Percentiles rank a stretch among this genome's conserved stretches.
phyloP scores from a whole-genome alignment of 148 eudicot genomes.

The Polygonum maritimum region DNA sequence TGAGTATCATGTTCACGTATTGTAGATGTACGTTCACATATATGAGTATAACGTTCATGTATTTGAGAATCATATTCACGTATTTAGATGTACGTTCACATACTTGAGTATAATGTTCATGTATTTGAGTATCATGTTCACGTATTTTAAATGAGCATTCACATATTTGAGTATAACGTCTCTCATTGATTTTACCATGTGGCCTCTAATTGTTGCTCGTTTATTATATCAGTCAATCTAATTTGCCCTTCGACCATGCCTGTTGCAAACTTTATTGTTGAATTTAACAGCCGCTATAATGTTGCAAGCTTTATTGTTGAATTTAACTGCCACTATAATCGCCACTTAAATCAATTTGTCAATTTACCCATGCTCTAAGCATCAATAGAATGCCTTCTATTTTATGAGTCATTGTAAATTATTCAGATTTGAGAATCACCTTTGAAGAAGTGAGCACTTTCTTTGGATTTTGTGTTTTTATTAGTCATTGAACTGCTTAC shows the following conservation, averaged over 20 bases:
- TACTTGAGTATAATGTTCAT: too few species aligned
- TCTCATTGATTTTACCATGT: not conserved
- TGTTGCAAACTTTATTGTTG: not conserved
- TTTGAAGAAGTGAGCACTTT: not conserved
- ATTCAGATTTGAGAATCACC: not conserved
- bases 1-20: too few species aligned
- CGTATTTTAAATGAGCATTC: too few species aligned
- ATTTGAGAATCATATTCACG: too few species aligned
- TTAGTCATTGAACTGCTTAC: not conserved
- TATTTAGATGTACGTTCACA: too few species aligned
- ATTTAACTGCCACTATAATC: not conserved
- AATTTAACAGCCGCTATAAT: too few species aligned
- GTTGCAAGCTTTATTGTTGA: too few species aligned
- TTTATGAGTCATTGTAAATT: not conserved
- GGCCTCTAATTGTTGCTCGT: not conserved
- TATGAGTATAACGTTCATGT: too few species aligned
- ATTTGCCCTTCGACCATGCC: not conserved
- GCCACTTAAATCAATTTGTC: not conserved
- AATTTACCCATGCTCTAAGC: not conserved
- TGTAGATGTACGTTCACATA: too few species aligned
- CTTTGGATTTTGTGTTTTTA: not conserved
- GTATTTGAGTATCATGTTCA: too few species aligned
- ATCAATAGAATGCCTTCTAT: not conserved
- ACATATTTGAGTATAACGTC: too few species aligned
- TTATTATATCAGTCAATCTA: not conserved